Evolutionary conservation across 805 yeast species (phyloP), one percentile per base, ranked within the genome.

Genomic region (Saccharomycopsis sp.): DNA sequence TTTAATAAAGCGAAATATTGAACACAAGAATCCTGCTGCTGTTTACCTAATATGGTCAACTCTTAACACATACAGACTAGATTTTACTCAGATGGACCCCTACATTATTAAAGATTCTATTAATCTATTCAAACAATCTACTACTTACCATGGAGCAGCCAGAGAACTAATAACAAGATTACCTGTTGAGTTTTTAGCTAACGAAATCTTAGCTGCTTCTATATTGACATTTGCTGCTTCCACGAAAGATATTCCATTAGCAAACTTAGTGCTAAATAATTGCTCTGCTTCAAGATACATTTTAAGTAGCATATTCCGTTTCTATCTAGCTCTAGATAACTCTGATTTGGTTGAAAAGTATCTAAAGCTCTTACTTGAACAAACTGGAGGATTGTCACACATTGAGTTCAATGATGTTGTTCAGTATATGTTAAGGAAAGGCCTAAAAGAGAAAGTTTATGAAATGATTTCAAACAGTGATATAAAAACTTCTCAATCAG

Each of bases 321-420:
- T 40, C 32, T 41, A 40, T n/a, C 32, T 45, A n/a, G 22, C 13
- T 8, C 21, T 35, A 19, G 35, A 37, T 16, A 40, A 45, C 21
- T 40, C 40, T 16, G 35, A 34, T 16, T 37, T 44, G 16, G 37
- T 42, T 3, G 41, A 45, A 22, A 40, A 35, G 20, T 35, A 37
- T 14, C 20, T 45, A 17, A 6, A 34, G 13, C 23, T 21, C 13
- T 34, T 45, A 3, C 36, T 45, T 29, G 19, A 45, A 27, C 23
- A 29, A 4, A 34, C 19, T 14, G 38, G 11, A 14, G 37, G 44
- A 9, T 20, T 45, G 26, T 16, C n/a, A n/a, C 48, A 32, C 11
- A 20, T 26, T 23, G 48, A 45, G 35, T 45, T 45, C 27, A 36
- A 40, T 24, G 36, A 34, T 24, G 28, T 40, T 24, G 33, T 45